phyloP scores from a whole-genome alignment of 1,284 basidiomycete genomes.

The Farysia itapuensis region DNA sequence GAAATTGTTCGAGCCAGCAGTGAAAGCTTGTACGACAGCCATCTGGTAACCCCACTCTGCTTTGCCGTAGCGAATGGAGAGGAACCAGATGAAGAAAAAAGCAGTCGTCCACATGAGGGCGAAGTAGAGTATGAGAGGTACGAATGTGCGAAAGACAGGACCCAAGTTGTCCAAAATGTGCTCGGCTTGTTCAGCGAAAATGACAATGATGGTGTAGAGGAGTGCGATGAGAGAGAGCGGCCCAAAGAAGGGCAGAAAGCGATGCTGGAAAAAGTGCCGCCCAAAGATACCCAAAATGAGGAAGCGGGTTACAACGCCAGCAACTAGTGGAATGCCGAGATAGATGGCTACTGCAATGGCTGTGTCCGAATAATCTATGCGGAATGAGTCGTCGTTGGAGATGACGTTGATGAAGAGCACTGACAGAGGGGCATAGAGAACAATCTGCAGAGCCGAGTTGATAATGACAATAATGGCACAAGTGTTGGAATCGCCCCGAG shows the following conservation, averaged over 20 bases:
- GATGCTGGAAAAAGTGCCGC: conserved; percentile 64
- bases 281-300: conserved; percentile 64
- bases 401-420: conserved; percentile 77
- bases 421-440: conserved; percentile 75
- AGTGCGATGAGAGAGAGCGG: conserved; percentile 69
- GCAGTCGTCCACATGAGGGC: conserved; percentile 73
- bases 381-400: conserved; percentile 59
- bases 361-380: conserved; percentile 69
- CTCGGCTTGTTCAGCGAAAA: conserved; percentile 71
- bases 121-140: conserved; percentile 75
- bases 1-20: conserved; percentile 64
- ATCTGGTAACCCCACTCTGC: conserved; percentile 57
- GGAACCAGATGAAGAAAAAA: conserved; percentile 65
- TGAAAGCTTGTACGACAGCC: conserved; percentile 63
- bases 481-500: conserved; percentile 72
- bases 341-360: conserved; percentile 72
- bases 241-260: conserved; percentile 72
- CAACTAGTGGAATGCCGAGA: conserved; percentile 69
- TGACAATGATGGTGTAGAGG: conserved; percentile 70
- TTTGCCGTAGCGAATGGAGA: conserved; percentile 41
- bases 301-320: conserved; percentile 72
- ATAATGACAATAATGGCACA: conserved; percentile 71
- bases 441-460: conserved; percentile 70
- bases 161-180: conserved; percentile 50
- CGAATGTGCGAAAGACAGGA: conserved; percentile 63